Conservation (phyloP, 2,329 filamentous ascomycete species). For the Dactylella cylindrospora region DNA sequence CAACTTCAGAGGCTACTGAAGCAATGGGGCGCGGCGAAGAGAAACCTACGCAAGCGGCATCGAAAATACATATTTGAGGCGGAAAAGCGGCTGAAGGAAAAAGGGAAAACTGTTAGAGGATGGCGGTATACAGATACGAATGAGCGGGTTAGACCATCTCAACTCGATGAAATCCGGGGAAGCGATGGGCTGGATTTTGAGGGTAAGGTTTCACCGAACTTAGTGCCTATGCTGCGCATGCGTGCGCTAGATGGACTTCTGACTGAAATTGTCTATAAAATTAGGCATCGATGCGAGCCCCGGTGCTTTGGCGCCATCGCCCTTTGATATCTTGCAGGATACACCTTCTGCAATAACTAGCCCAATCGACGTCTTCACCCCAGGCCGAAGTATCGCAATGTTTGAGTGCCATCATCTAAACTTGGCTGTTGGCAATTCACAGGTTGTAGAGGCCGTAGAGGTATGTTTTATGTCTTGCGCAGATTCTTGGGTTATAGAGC, state of each 20-base stretch:
- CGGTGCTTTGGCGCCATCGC: constrained; percentile 2
- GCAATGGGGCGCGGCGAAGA: constrained; percentile 16
- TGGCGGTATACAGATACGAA: constrained; percentile 10
- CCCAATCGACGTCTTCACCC: no score
- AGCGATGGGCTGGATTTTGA: constrained; percentile 9
- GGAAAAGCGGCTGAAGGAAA: background rate
- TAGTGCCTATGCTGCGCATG: no score
- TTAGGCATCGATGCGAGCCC: constrained; percentile 6
- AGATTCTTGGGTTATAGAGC: no score
- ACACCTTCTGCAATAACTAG: background rate
- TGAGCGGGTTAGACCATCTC: constrained; percentile 1
- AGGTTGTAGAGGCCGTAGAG: no score
- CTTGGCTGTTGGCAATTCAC: no score
- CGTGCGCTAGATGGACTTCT: no score
- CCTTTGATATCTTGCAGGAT: background rate
- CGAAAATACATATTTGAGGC: constrained; percentile 25
- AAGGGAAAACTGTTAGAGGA: constrained; percentile 5
- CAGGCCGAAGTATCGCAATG: no score
- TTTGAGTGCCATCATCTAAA: no score
- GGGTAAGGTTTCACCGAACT: background rate
- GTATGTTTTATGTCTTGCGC: no score
- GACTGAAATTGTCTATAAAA: no score
- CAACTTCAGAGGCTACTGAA: constrained; percentile 18
- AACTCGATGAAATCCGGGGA: constrained; percentile 1
- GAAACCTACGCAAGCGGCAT: constrained; percentile 16